Conservation (phyloP, 2,329 filamentous ascomycete genomes). For the Penicillium sp. region DNA sequence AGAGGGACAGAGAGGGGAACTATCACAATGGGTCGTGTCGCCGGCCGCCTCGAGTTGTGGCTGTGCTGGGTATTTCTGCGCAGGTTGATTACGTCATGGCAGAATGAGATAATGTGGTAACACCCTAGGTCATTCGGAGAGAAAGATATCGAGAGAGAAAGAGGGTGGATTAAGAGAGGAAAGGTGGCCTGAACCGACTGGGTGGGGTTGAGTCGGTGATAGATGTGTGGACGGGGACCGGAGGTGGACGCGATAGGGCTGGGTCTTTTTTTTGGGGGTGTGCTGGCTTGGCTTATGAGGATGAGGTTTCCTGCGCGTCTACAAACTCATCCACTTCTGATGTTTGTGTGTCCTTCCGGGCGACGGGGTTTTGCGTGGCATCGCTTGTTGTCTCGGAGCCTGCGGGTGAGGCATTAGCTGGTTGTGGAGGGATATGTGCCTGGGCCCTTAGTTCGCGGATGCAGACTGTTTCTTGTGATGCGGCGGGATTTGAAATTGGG, state of each 20-base stretch:
- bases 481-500: constrained; percentile 59
- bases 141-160: too few species aligned
- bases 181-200: neutral
- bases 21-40: constrained; percentile 8
- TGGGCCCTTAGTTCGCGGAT: constrained; percentile 7
- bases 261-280: neutral
- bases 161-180: neutral
- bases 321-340: constrained; percentile 45
- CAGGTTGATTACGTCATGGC: constrained; percentile 26
- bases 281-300: neutral
- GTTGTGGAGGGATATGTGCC: constrained; percentile 5
- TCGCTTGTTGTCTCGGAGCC: constrained; percentile 11
- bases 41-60: constrained; percentile 6
- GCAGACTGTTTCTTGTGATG: constrained; percentile 21
- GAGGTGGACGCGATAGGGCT: constrained; percentile 1
- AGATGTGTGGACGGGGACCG: neutral
- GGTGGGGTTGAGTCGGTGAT: neutral
- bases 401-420: constrained; percentile 20
- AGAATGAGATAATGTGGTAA: constrained; percentile 9
- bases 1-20: constrained; percentile 6
- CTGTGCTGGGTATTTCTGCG: constrained; percentile 18
- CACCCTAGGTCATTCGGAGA: neutral
- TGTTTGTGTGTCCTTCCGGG: constrained; percentile 41
- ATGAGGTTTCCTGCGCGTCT: constrained; percentile 39
- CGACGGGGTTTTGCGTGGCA: constrained; percentile 19